Base-by-base conservation (phyloP, 2,329 filamentous ascomycete species). In the Arthrobotrys sinensis region DNA sequence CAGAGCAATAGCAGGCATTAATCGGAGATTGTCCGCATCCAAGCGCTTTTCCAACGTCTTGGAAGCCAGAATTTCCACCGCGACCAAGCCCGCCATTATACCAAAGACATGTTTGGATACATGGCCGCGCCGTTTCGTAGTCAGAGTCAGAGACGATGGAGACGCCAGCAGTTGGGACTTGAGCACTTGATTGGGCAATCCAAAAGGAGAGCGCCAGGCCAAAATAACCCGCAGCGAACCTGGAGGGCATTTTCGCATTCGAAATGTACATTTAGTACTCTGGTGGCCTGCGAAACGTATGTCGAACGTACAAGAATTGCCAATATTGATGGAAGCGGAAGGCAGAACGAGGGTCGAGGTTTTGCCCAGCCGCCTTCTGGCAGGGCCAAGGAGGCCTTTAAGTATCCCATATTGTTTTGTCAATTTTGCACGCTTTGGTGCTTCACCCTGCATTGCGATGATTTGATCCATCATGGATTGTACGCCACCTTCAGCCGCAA, bases 21-120 rank as follows among this genome's bases (percentile, higher is more conserved):
- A 80, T 79, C 3, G 81, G 80, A 12, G 55, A 50, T 70, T 82
- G 82, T 11, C 80, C 81, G 62, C 81, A 82, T 52, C 81, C 81
- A 2, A 82, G 80, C 3, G 50, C 73, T 24, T 77, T 77, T n/a
- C 73, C 73, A 8, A 77, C 73, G 16, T 77, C 73, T 7, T 77
- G 32, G 16, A 77, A 77, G 24, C 66, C 73, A 19, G 73, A 77
- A 21, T 71, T 77, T 10, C 73, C 73, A 11, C 75, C 79, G 24
- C 80, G 69, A n/a, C 81, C 82, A 11, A 83, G 79, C 32, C 81
- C 81, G 52, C 82, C 81, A 32, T 81, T 81, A 73, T 82, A 81
- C 62, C 80, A 71, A 12, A 83, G 68, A 46, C 82, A 82, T 8
- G 75, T 79, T 12, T 76, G 80, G 8, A 82, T 81, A 52, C 82